Conservation (phyloP, 2,329 filamentous ascomycete genomes). For the Ceratocystis albifundus region DNA sequence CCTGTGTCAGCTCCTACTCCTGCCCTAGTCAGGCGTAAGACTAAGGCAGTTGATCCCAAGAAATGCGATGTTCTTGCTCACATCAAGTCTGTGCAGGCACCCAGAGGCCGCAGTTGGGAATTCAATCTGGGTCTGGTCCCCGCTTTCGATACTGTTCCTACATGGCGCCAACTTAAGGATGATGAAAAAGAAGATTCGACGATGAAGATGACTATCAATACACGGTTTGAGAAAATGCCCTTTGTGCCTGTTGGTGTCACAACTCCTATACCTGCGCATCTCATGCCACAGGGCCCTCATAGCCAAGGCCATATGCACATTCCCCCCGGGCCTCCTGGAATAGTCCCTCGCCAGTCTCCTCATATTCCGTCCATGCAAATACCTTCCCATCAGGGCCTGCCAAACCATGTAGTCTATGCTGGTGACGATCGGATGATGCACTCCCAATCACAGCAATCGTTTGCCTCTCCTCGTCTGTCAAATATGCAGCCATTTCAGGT, state of each 20-base stretch:
- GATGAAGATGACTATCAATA: conserved; percentile 57
- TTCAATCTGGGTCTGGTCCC: conserved; percentile 74
- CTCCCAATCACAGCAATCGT: conserved; percentile 70
- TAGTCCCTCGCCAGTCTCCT: conserved; percentile 45
- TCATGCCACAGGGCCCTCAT: conserved; percentile 62
- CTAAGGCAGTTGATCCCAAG: conserved; percentile 56
- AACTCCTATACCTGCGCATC: conserved; percentile 57
- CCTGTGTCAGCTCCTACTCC: conserved; percentile 22
- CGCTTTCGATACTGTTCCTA: conserved; percentile 72
- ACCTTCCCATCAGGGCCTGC: conserved; percentile 56
- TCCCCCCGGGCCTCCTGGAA: conserved; percentile 36
- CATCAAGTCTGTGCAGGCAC: conserved; percentile 44
- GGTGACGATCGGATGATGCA: conserved; percentile 81
- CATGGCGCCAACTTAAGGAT: conserved; percentile 63
- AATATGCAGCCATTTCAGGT: conserved; percentile 57
- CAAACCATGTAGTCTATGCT: conserved; percentile 51
- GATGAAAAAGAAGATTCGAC: conserved; percentile 56
- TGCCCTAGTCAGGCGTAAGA: conserved; percentile 58
- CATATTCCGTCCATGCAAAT: conserved; percentile 69
- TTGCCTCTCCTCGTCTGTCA: conserved; percentile 69
- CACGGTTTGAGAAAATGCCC: conserved; percentile 61
- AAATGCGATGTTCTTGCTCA: conserved; percentile 49
- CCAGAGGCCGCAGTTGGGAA: conserved; percentile 46
- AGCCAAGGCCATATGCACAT: conserved; percentile 62
- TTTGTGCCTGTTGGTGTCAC: conserved; percentile 40